Conservation (phyloP, 352 stramenopile genomes). For the Pythium scleroteichum region DNA sequence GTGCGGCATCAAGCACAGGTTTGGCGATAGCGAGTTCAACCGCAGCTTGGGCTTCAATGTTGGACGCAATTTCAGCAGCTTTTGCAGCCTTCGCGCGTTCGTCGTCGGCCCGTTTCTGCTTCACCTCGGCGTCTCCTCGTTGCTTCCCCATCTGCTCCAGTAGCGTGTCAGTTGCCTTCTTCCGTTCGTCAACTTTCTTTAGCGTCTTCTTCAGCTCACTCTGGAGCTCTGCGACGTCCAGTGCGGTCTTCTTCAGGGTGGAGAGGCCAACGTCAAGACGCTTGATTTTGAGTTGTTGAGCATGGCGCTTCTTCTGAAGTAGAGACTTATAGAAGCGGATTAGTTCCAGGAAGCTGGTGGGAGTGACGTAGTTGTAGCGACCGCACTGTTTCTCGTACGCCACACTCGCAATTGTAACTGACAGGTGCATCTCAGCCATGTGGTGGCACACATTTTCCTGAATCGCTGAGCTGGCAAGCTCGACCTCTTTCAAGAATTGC, state of each 20-base stretch:
- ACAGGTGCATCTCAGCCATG: slow-evolving; percentile 92
- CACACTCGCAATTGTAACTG: slow-evolving; percentile 73
- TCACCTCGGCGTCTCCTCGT: slow-evolving; percentile 85
- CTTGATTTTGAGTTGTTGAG: slow-evolving; percentile 64
- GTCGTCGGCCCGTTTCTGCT: slow-evolving; percentile 80
- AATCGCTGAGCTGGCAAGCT: slow-evolving; percentile 63
- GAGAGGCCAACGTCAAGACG: slow-evolving; percentile 82
- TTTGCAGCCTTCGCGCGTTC: slow-evolving; percentile 73
- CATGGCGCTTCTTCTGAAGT: slow-evolving; percentile 53
- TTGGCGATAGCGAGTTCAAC: slow-evolving; percentile 80
- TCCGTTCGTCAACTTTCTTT: slow-evolving; percentile 90
- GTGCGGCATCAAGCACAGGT: slow-evolving; percentile 76
- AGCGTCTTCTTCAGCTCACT: slow-evolving; percentile 87
- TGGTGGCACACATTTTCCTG: slow-evolving; percentile 92
- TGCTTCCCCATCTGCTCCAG: slow-evolving; percentile 91
- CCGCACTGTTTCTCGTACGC: slow-evolving; percentile 75
- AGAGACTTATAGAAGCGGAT: slow-evolving; percentile 92
- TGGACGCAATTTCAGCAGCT: slow-evolving; percentile 62
- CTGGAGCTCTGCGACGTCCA: slow-evolving; percentile 79
- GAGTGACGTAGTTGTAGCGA: slow-evolving; percentile 92
- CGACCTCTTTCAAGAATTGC: slow-evolving; percentile 81
- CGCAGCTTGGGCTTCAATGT: slow-evolving; percentile 70
- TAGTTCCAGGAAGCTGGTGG: slow-evolving; percentile 91
- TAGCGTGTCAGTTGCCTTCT: slow-evolving; percentile 83
- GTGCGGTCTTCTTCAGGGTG: slow-evolving; percentile 82